A percentile compares a stretch with the other conserved stretches of the same genome.
Conservation (phyloP, 176 grass and related monocot genomes). For the Eleusine coracana region DNA sequence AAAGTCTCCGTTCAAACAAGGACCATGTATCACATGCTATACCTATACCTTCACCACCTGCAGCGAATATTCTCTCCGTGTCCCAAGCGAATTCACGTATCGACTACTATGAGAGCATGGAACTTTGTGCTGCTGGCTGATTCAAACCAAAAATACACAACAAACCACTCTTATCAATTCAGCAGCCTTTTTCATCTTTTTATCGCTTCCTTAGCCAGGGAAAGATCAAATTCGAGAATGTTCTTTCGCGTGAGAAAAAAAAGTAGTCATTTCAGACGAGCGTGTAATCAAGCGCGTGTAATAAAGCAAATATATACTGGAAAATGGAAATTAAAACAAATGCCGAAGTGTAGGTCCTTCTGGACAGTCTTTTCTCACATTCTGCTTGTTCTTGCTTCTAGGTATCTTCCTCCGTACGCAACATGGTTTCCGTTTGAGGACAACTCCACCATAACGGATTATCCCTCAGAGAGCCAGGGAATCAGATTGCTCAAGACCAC, state of each 20-base stretch:
- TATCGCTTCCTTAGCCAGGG: neutral
- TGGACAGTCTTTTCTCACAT: neutral
- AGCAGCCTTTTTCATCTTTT: neutral
- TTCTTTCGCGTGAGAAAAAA: neutral
- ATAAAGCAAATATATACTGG: neutral
- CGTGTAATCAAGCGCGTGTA: neutral
- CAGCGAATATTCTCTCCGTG: conserved; percentile 10
- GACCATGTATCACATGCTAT: conserved; percentile 8
- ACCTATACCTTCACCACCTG: neutral
- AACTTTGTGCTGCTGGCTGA: neutral
- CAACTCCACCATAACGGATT: neutral
- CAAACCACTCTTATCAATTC: neutral
- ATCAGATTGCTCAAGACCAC: conserved; percentile 43
- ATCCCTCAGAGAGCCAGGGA: conserved; percentile 20
- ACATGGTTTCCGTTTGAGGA: conserved; percentile 63
- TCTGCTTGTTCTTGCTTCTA: conserved; percentile 30
- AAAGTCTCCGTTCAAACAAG: neutral
- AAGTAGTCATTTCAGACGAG: neutral
- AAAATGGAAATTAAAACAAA: neutral
- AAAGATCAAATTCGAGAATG: neutral
- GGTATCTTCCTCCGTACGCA: conserved; percentile 72
- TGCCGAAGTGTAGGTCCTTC: neutral
- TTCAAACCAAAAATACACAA: neutral
- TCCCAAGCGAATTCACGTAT: neutral
- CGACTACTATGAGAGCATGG: neutral